Conservation (phyloP, 352 stramenopile species). For the Globisporangium parvum region DNA sequence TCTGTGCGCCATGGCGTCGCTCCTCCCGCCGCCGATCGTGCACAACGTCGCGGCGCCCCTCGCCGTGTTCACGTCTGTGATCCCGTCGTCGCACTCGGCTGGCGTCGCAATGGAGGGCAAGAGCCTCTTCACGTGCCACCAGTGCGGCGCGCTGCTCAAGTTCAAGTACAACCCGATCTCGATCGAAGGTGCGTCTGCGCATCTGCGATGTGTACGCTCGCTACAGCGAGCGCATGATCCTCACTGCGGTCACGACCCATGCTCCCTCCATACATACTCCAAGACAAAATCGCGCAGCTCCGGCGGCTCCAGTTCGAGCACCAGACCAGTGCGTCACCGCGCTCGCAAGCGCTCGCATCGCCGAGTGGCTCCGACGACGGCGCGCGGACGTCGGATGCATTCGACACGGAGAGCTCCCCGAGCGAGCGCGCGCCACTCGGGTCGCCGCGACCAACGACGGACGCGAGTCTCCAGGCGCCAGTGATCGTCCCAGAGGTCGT, state of each 20-base stretch:
- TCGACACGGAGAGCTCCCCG: constrained; percentile 8
- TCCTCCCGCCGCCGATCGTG: constrained; percentile 16
- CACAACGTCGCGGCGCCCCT: constrained; percentile 11
- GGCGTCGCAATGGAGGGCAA: constrained; percentile 62
- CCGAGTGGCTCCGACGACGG: constrained; percentile 19
- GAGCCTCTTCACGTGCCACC: constrained; percentile 69
- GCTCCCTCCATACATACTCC: not conserved
- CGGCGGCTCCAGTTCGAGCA: constrained; percentile 37
- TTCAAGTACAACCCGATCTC: constrained; percentile 52
- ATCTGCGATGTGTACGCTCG: not conserved
- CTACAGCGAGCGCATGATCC: too few species aligned
- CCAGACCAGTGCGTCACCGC: not conserved
- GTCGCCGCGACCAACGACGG: not conserved
- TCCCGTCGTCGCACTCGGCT: constrained; percentile 13
- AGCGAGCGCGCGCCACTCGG: constrained; percentile 4
- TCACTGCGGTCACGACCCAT: too few species aligned
- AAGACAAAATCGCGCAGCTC: constrained; percentile 52
- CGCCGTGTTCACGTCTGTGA: constrained; percentile 9
- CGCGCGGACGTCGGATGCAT: constrained; percentile 19
- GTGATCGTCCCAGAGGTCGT: constrained; percentile 42
- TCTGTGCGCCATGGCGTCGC: constrained; percentile 10
- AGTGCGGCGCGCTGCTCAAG: constrained; percentile 67
- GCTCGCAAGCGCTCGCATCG: constrained; percentile 5
- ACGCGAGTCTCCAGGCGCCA: constrained; percentile 16
- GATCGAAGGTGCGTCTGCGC: constrained; percentile 34